Conservation (phyloP, 108 stramenopile species). For the Skeletonema tropicum region DNA sequence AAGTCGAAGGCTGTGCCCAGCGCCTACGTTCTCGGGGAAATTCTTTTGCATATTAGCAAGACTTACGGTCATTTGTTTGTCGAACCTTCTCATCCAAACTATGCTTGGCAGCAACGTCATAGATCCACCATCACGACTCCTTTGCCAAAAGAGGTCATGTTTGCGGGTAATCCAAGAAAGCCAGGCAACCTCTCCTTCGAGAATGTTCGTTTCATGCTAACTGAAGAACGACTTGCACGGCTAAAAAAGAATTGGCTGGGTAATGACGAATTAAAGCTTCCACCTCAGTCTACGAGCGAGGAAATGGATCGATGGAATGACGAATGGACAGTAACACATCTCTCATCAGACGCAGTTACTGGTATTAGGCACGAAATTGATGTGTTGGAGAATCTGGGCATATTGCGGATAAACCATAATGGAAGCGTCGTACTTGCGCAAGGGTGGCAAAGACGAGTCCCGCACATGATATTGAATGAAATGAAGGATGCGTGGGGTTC, state of each 20-base stretch:
- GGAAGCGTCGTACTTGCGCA: conserved; percentile 47
- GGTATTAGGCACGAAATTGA: conserved; percentile 76
- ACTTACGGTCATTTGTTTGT: conserved; percentile 80
- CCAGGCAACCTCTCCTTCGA: conserved; percentile 67
- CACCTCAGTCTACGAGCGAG: background rate
- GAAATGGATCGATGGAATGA: conserved; percentile 36
- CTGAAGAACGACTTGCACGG: conserved; percentile 36
- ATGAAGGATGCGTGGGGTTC: conserved; percentile 64
- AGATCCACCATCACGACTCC: conserved; percentile 42
- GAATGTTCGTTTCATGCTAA: conserved; percentile 56
- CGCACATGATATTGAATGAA: conserved; percentile 68
- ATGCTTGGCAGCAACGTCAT: conserved; percentile 79
- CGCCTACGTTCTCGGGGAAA: conserved; percentile 53
- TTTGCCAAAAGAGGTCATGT: conserved; percentile 46
- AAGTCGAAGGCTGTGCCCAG: conserved; percentile 37
- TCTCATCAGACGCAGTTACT: conserved; percentile 55
- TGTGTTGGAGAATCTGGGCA: conserved; percentile 47
- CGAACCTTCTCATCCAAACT: conserved; percentile 74
- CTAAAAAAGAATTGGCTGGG: conserved; percentile 16
- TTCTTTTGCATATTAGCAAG: conserved; percentile 66
- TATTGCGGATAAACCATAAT: conserved; percentile 47
- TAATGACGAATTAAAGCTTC: conserved; percentile 11
- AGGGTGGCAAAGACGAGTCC: conserved; percentile 67
- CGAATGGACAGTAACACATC: conserved; percentile 48
- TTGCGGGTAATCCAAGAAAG: conserved; percentile 63